These are phyloP conservation scores for Coemansia sp. DNA, from an alignment of 192 early-diverging fungal genomes.

Conservation along the genomic window DNA sequence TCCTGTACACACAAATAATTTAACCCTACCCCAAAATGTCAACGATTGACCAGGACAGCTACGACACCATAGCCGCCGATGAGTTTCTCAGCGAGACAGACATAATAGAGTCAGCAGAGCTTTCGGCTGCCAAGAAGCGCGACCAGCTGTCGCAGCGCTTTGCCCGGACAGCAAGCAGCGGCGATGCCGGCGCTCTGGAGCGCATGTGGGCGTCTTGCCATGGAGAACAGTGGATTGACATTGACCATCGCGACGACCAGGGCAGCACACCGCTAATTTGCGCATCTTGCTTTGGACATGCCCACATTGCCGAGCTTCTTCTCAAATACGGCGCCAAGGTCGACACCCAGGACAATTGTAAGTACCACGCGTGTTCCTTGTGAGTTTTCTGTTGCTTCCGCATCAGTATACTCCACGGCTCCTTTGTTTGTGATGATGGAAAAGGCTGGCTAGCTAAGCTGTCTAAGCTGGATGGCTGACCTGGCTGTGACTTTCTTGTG, in stretches of 20 bases:
- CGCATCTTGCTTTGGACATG: conserved; percentile 84
- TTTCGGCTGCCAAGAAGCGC: conserved; percentile 58
- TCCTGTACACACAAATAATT: conserved; percentile 8
- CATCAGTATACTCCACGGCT: neutral
- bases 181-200: conserved; percentile 64
- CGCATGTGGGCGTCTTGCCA: conserved; percentile 61
- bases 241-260: conserved; percentile 82
- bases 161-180: conserved; percentile 70
- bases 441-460: neutral
- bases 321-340: conserved; percentile 73
- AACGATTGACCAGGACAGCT: conserved; percentile 24
- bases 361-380: conserved; percentile 23
- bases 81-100: conserved; percentile 40
- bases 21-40: conserved; percentile 7
- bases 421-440: neutral
- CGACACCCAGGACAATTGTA: conserved; percentile 78
- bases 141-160: conserved; percentile 65
- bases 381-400: neutral
- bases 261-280: conserved; percentile 87
- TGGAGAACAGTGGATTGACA: conserved; percentile 63
- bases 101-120: conserved; percentile 41
- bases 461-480: too few species aligned
- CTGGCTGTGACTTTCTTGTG: too few species aligned
- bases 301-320: conserved; percentile 67
- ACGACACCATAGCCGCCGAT: conserved; percentile 22